Evolutionary conservation across 2,329 filamentous ascomycete species (phyloP).

Genomic region (Onygenales sp.): DNA sequence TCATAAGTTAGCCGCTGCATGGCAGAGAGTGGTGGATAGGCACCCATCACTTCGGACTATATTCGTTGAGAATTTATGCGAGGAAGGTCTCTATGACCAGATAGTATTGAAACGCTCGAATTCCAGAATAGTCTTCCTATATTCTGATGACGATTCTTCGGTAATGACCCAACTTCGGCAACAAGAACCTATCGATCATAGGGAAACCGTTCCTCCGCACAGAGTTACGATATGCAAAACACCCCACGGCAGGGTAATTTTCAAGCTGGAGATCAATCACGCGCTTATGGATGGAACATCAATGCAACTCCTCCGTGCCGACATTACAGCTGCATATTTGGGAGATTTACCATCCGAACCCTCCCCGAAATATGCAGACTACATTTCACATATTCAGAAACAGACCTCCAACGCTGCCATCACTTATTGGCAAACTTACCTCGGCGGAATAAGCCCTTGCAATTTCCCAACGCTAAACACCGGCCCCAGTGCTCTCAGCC

Average conservation of each 20-base stretch:
- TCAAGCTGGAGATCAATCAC: slow-evolving; percentile 31
- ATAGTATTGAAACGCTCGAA: slow-evolving; percentile 22
- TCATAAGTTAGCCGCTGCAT: slow-evolving; percentile 21
- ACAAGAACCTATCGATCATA: slow-evolving; percentile 15
- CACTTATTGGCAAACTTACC: slow-evolving; percentile 26
- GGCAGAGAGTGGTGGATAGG: slow-evolving; percentile 23
- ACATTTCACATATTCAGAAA: slow-evolving; percentile 25
- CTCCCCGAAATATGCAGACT: slow-evolving; percentile 27
- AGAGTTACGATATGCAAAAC: slow-evolving; percentile 27
- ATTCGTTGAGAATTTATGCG: slow-evolving; percentile 26
- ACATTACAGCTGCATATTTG: slow-evolving; percentile 24
- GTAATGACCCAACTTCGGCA: slow-evolving; percentile 19
- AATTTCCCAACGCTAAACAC: slow-evolving; percentile 7
- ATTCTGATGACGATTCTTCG: slow-evolving; percentile 18
- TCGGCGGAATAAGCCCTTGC: slow-evolving; percentile 19
- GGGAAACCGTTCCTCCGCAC: slow-evolving; percentile 22
- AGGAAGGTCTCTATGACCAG: slow-evolving; percentile 27
- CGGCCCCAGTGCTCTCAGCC: not conserved
- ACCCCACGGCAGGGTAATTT: slow-evolving; percentile 19
- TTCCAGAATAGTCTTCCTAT: slow-evolving; percentile 19
- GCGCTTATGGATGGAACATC: slow-evolving; percentile 29
- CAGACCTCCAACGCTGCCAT: slow-evolving; percentile 19
- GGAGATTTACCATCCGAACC: slow-evolving; percentile 16
- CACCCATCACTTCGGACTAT: slow-evolving; percentile 25
- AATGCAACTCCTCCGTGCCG: slow-evolving; percentile 22